phyloP scores from a whole-genome alignment of 2,329 filamentous ascomycete species.

The Colletotrichum orchidophilum region DNA sequence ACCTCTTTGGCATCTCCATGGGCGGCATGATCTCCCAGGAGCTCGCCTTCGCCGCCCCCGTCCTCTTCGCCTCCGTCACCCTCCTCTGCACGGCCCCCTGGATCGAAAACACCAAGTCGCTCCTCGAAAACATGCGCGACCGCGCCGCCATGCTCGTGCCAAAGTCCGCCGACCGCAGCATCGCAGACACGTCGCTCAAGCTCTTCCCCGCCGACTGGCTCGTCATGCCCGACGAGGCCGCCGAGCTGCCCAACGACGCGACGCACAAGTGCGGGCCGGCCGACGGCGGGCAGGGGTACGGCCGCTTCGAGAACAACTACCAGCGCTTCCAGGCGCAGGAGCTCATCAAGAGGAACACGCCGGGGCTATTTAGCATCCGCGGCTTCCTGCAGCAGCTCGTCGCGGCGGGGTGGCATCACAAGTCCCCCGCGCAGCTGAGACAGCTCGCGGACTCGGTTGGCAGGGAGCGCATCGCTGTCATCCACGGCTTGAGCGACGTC shows the following conservation, averaged over 20 bases:
- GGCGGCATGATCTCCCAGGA: constrained; percentile 95
- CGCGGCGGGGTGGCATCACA: constrained; percentile 83
- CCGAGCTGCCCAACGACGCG: constrained; percentile 55
- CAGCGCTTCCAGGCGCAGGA: constrained; percentile 86
- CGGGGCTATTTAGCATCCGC: constrained; percentile 66
- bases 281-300: constrained; percentile 48
- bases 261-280: constrained; percentile 51
- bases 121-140: constrained; percentile 70
- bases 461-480: constrained; percentile 76
- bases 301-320: constrained; percentile 76
- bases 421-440: constrained; percentile 72
- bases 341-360: constrained; percentile 73
- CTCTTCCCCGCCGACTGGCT: constrained; percentile 76
- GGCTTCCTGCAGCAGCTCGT: constrained; percentile 82
- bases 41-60: constrained; percentile 65
- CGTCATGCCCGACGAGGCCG: constrained; percentile 63
- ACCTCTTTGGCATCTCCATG: constrained; percentile 83
- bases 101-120: constrained; percentile 69
- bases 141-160: constrained; percentile 70
- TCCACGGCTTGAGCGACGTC: constrained; percentile 80
- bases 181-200: constrained; percentile 70
- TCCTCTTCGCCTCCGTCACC: constrained; percentile 63
- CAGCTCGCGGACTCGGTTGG: constrained; percentile 75
- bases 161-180: constrained; percentile 72
- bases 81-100: constrained; percentile 70